A percentile compares a stretch with the other conserved stretches of the same genome.
These are phyloP conservation scores for Sphagnum magellanicum DNA, from an alignment of 228 moss, liverwort and hornwort species.

Conservation along the genomic window DNA sequence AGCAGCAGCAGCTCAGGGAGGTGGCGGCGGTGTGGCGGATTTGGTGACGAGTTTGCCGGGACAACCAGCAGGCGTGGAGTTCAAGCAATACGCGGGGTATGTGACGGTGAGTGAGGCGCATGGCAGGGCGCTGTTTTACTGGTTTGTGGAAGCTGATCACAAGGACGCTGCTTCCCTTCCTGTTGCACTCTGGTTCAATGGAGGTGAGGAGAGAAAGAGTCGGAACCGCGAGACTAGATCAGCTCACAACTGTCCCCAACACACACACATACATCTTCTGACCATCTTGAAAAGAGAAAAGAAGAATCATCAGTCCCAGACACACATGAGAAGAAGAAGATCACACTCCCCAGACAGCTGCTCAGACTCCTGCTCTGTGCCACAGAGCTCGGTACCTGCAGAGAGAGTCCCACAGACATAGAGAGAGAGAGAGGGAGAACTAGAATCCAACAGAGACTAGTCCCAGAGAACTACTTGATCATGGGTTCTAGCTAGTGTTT, in stretches of 20 bases:
- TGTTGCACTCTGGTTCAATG: constrained; percentile 29
- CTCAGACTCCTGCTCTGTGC: not conserved
- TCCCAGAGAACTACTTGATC: too few species aligned
- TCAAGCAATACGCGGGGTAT: constrained; percentile 36
- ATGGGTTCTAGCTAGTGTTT: too few species aligned
- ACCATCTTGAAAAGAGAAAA: not conserved
- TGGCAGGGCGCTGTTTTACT: constrained; percentile 24
- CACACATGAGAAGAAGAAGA: not conserved
- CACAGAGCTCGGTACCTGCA: not conserved
- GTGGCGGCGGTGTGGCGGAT: constrained; percentile 3
- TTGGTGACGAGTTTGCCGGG: constrained; percentile 30
- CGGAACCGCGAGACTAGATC: not conserved
- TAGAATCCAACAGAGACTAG: too few species aligned
- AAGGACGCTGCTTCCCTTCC: constrained; percentile 18
- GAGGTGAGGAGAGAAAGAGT: constrained; percentile 11
- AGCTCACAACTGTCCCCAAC: too few species aligned
- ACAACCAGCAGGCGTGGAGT: constrained; percentile 16
- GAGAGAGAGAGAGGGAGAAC: too few species aligned
- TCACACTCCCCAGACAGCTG: not conserved
- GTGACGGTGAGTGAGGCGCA: constrained; percentile 20
- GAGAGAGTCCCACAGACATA: not conserved
- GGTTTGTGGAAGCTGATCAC: constrained; percentile 31
- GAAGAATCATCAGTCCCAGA: not conserved
- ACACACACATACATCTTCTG: not conserved
- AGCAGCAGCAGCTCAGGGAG: constrained; percentile 10